These are phyloP conservation scores for Fusarium austroafricanum DNA, from an alignment of 2,329 filamentous ascomycete genomes.

Conservation along the genomic window DNA sequence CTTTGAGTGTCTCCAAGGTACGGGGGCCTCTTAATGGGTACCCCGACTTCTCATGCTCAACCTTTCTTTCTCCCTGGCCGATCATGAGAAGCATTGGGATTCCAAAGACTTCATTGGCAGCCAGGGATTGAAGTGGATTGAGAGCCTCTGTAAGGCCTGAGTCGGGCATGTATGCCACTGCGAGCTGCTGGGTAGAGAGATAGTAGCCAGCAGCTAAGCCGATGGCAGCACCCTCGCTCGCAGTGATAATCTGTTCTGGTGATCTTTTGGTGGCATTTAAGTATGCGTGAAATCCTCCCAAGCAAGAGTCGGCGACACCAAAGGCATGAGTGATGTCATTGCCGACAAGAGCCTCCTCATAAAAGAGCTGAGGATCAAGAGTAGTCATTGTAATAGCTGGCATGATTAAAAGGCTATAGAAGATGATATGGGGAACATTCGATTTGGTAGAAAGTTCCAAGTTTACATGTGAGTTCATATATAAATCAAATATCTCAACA, in stretches of 20 bases:
- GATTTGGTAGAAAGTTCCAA: neutral
- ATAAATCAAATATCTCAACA: too few species aligned
- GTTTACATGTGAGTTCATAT: neutral
- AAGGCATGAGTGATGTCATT: conserved; percentile 5
- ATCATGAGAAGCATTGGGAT: conserved; percentile 19
- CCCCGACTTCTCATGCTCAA: conserved; percentile 8
- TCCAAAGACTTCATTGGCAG: conserved; percentile 19
- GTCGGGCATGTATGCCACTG: conserved; percentile 3
- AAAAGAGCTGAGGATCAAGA: conserved; percentile 3
- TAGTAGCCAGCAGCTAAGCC: conserved; percentile 3
- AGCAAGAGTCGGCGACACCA: conserved; percentile 1
- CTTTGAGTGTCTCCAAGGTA: neutral
- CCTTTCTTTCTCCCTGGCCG: conserved; percentile 5
- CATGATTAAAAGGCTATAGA: neutral
- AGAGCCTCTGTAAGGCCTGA: conserved; percentile 6
- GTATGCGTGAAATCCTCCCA: neutral
- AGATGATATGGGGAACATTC: neutral
- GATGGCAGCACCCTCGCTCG: neutral
- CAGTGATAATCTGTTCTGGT: conserved; percentile 1
- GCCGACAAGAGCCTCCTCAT: neutral
- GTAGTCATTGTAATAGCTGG: neutral
- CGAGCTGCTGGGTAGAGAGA: neutral
- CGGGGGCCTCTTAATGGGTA: neutral
- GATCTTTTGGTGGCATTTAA: neutral
- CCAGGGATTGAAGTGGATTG: conserved; percentile 13